Evolutionary conservation across 2,329 filamentous ascomycete species (phyloP).

Genomic region (Ambrosiella xylebori): DNA sequence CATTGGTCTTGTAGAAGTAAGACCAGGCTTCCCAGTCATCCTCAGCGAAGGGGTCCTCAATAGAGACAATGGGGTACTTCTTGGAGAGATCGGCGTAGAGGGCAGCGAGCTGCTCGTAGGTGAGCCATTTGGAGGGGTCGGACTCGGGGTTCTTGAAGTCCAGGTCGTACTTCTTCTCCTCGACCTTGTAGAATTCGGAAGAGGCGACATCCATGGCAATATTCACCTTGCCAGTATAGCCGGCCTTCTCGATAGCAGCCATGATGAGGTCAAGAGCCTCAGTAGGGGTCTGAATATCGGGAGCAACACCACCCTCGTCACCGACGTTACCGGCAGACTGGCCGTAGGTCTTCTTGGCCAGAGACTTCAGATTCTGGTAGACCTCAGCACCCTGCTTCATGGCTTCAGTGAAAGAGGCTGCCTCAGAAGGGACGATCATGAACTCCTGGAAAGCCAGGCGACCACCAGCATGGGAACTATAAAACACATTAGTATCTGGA

Average conservation of each 20-base stretch:
- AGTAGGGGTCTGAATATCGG: constrained; percentile 91
- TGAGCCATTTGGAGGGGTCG: constrained; percentile 94
- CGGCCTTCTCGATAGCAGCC: constrained; percentile 82
- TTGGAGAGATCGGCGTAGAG: constrained; percentile 72
- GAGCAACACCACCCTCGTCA: constrained; percentile 98
- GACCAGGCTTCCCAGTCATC: constrained; percentile 99
- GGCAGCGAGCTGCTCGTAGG: constrained; percentile 89
- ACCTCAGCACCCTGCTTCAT: constrained; percentile 94
- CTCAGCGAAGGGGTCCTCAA: constrained; percentile 98
- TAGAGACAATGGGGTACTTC: constrained; percentile 98
- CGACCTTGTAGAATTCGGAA: constrained; percentile 97
- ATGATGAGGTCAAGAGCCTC: constrained; percentile 95
- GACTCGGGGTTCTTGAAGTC: constrained; percentile 99
- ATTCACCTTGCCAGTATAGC: constrained; percentile 90
- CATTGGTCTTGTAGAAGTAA: constrained; percentile 99
- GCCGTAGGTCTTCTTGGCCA: constrained; percentile 99
- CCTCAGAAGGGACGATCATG: constrained; percentile 79
- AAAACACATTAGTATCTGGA: neutral
- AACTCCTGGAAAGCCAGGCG: constrained; percentile 91
- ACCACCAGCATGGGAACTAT: constrained; percentile 88
- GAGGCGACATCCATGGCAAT: constrained; percentile 99
- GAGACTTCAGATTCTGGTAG: constrained; percentile 91
- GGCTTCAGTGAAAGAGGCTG: constrained; percentile 84
- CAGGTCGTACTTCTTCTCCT: constrained; percentile 97
- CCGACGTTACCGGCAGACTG: constrained; percentile 97